Conservation (phyloP, 768 basidiomycete genomes). For the Auricularia cornea region DNA sequence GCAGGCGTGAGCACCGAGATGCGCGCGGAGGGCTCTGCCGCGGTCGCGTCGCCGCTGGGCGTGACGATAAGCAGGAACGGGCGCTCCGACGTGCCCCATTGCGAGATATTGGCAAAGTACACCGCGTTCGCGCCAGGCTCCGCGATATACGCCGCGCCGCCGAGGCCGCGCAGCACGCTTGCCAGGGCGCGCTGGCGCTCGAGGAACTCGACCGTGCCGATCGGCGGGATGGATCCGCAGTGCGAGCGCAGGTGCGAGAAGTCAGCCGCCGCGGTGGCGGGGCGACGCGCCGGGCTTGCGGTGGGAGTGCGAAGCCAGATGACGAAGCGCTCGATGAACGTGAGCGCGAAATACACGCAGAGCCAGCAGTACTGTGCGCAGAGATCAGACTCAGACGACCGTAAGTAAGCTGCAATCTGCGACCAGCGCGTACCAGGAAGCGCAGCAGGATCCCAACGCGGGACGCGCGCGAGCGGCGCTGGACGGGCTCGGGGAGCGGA, state of each 20-base stretch:
- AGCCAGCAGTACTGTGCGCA: not conserved
- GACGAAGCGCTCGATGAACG: not conserved
- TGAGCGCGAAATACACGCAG: not conserved
- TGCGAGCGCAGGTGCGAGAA: constrained; percentile 21
- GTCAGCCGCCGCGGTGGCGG: not conserved
- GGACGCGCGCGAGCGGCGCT: too few species aligned
- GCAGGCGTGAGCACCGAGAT: constrained; percentile 63
- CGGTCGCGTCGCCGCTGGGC: constrained; percentile 22
- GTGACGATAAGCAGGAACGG: constrained; percentile 64
- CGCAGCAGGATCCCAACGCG: too few species aligned
- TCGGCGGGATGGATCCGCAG: constrained; percentile 43
- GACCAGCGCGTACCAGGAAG: too few species aligned
- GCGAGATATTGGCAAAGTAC: constrained; percentile 68
- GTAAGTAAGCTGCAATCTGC: too few species aligned
- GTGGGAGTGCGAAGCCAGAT: not conserved
- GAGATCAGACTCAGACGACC: not conserved
- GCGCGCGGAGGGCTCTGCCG: constrained; percentile 23
- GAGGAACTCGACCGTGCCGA: constrained; percentile 37
- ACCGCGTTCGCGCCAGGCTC: constrained; percentile 68
- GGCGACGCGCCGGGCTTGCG: not conserved
- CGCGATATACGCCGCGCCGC: constrained; percentile 63
- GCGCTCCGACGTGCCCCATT: constrained; percentile 72
- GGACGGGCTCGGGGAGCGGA: too few species aligned
- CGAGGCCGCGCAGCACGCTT: constrained; percentile 35
- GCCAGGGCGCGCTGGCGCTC: constrained; percentile 50